Conservation (phyloP, 2,329 filamentous ascomycete species). For the Didymella glomerata region DNA sequence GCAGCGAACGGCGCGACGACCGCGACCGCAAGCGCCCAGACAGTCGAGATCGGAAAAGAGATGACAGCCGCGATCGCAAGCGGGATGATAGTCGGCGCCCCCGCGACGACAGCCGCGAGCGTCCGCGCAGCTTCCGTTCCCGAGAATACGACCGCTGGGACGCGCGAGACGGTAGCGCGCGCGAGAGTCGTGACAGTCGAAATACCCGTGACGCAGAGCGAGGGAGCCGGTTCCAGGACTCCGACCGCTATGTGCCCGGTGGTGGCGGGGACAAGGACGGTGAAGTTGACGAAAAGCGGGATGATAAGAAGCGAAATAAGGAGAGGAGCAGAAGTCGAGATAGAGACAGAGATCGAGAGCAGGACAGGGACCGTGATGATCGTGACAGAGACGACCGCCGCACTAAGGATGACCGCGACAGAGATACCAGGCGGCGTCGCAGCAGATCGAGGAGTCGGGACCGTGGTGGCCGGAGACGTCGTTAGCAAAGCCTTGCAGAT, state of each 20-base stretch:
- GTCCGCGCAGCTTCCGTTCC: conserved; percentile 50
- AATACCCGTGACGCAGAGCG: conserved; percentile 21
- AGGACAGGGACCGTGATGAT: conserved; percentile 17
- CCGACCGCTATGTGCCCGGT: conserved; percentile 45
- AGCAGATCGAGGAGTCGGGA: conserved; percentile 34
- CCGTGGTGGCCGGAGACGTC: conserved; percentile 16
- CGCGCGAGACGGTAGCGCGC: conserved; percentile 22
- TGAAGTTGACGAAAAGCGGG: conserved; percentile 23
- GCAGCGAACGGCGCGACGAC: conserved; percentile 25
- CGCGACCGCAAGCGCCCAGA: conserved; percentile 12
- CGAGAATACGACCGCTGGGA: conserved; percentile 54
- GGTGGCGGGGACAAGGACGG: conserved; percentile 29
- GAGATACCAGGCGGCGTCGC: conserved; percentile 29
- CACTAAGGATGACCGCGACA: conserved; percentile 9
- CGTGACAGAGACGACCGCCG: conserved; percentile 9
- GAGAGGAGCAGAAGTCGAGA: conserved; percentile 31
- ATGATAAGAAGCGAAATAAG: conserved; percentile 40
- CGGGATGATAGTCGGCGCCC: conserved; percentile 34
- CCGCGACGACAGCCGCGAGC: conserved; percentile 53
- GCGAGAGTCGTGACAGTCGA: conserved; percentile 7
- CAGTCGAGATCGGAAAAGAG: conserved; percentile 38
- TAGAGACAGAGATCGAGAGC: conserved; percentile 7
- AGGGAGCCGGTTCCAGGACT: conserved; percentile 37
- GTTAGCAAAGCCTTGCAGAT: neutral
- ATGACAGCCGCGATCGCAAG: conserved; percentile 30